These are phyloP conservation scores for Darksidea phi DNA, from an alignment of 495 filamentous ascomycete genomes.

Conservation along the genomic window DNA sequence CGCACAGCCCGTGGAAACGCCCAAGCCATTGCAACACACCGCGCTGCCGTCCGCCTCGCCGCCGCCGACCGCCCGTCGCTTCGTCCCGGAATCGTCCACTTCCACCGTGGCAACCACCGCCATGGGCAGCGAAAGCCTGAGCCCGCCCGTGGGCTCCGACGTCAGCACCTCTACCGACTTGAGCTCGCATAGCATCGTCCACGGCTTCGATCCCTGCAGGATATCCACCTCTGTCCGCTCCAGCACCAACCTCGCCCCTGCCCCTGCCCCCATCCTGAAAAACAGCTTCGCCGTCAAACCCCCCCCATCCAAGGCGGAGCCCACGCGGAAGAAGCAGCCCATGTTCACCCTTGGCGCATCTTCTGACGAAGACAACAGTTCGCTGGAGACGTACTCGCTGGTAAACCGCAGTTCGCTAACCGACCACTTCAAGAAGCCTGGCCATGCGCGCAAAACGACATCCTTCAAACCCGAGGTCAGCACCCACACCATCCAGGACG, in stretches of 20 bases:
- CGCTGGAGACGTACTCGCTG: constrained; percentile 67
- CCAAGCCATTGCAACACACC: constrained; percentile 43
- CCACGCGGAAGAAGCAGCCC: constrained; percentile 58
- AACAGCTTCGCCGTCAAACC: constrained; percentile 44
- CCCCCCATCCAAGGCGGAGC: constrained; percentile 31
- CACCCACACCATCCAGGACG: constrained; percentile 60
- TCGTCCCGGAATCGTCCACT: constrained; percentile 41
- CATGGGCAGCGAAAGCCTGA: constrained; percentile 30
- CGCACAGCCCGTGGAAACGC: constrained; percentile 37
- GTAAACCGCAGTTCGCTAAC: constrained; percentile 55
- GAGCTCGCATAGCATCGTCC: constrained; percentile 72
- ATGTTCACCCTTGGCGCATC: constrained; percentile 81
- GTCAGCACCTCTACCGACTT: constrained; percentile 47
- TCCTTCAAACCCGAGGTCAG: constrained; percentile 80
- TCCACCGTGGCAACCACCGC: constrained; percentile 44
- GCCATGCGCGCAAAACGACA: constrained; percentile 66
- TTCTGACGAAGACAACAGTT: constrained; percentile 77
- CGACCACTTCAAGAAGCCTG: constrained; percentile 51
- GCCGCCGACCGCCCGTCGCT: constrained; percentile 13
- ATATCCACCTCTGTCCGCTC: constrained; percentile 73
- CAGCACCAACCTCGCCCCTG: constrained; percentile 53
- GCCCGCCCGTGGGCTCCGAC: constrained; percentile 38
- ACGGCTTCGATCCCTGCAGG: constrained; percentile 81
- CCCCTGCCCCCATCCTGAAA: constrained; percentile 48
- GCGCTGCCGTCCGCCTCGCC: constrained; percentile 36